phyloP scores from a whole-genome alignment of 2,329 filamentous ascomycete genomes.

The Microthyrium microscopicum region DNA sequence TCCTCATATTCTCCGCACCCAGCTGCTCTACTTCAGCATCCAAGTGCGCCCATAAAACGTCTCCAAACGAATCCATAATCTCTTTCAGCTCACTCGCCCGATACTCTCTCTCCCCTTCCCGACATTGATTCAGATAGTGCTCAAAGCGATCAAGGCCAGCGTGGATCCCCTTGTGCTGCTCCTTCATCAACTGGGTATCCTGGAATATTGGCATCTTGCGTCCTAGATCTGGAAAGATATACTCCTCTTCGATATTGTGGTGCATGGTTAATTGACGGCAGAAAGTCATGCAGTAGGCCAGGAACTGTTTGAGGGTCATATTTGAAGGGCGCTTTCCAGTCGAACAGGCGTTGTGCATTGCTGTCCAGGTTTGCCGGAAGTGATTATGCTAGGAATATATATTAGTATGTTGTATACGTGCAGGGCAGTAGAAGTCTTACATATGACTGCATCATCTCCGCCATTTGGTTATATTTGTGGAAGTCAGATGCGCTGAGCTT shows the following conservation, averaged over 20 bases:
- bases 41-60: conserved; percentile 65
- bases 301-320: conserved; percentile 53
- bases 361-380: conserved; percentile 59
- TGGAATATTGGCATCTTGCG: conserved; percentile 64
- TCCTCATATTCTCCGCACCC: conserved; percentile 74
- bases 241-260: conserved; percentile 67
- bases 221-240: conserved; percentile 66
- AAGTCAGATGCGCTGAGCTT: conserved; percentile 53
- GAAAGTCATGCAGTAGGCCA: conserved; percentile 53
- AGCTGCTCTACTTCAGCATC: conserved; percentile 69
- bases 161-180: conserved; percentile 68
- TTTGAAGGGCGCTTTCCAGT: conserved; percentile 40
- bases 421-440: conserved; percentile 26
- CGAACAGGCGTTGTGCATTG: conserved; percentile 49
- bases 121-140: conserved; percentile 47
- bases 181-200: conserved; percentile 28
- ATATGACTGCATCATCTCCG: conserved; percentile 59
- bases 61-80: conserved; percentile 63
- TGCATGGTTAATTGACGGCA: conserved; percentile 54
- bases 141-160: conserved; percentile 52
- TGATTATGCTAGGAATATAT: conserved; percentile 44
- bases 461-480: conserved; percentile 51
- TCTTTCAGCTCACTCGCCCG: conserved; percentile 42
- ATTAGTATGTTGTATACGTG: conserved; percentile 10
- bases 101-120: conserved; percentile 43